Evolutionary conservation across 495 filamentous ascomycete genomes (phyloP).

Genomic region (Neurospora sp.): DNA sequence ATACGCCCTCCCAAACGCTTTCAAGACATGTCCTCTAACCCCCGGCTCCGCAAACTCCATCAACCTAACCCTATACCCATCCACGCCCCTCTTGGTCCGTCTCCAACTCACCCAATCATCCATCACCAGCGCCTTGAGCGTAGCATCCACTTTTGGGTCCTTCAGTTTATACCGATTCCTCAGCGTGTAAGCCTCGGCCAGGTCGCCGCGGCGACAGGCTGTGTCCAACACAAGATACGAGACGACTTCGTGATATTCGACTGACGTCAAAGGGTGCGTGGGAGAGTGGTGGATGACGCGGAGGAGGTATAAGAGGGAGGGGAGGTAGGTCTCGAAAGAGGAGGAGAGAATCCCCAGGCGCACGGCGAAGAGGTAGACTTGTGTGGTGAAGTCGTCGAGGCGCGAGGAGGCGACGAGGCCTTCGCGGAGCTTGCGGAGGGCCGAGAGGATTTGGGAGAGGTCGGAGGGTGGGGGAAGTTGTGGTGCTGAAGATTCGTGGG

Average conservation of each 20-base stretch:
- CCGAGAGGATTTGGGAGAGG: constrained; percentile 40
- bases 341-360: constrained; percentile 68
- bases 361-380: constrained; percentile 71
- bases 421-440: constrained; percentile 88
- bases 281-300: constrained; percentile 50
- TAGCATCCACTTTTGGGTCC: constrained; percentile 52
- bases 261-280: constrained; percentile 36
- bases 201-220: constrained; percentile 71
- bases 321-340: constrained; percentile 80
- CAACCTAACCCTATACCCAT: constrained; percentile 63
- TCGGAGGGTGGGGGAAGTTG: neutral
- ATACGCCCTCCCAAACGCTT: constrained; percentile 76
- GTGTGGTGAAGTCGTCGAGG: constrained; percentile 55
- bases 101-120: constrained; percentile 79
- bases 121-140: constrained; percentile 60
- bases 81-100: constrained; percentile 56
- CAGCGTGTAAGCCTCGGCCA: constrained; percentile 60
- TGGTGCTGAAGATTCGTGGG: neutral
- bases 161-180: constrained; percentile 44
- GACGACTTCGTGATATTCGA: constrained; percentile 66
- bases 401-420: constrained; percentile 67
- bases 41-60: constrained; percentile 70
- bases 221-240: constrained; percentile 79
- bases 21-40: constrained; percentile 62
- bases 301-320: constrained; percentile 72